A percentile compares a stretch with the other conserved stretches of the same genome.
phyloP scores from a whole-genome alignment of 805 yeast species.

The Lipomyces anomalus region DNA sequence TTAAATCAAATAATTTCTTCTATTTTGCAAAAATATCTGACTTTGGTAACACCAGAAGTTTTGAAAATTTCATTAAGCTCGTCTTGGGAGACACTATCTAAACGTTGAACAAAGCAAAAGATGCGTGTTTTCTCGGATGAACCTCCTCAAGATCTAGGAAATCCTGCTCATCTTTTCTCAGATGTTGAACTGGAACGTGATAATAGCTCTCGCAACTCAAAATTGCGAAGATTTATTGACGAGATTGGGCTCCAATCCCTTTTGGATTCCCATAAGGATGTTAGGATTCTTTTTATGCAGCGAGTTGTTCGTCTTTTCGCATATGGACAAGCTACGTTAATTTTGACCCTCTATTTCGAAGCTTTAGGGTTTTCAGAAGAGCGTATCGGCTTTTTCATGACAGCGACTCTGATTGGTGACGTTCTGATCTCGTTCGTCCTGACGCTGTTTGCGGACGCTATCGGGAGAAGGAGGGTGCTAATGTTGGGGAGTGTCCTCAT shows the following conservation, averaged over 20 bases:
- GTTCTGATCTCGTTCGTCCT: conserved; percentile 42
- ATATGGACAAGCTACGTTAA: conserved; percentile 33
- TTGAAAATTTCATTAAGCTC: too few species aligned
- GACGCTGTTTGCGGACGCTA: conserved; percentile 42
- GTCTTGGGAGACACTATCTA: too few species aligned
- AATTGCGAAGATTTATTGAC: neutral
- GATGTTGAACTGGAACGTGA: too few species aligned
- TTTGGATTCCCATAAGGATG: conserved; percentile 29
- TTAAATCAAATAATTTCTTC: too few species aligned
- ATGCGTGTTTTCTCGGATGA: too few species aligned
- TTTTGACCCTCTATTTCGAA: conserved; percentile 41
- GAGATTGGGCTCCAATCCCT: conserved; percentile 28
- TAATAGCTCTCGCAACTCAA: too few species aligned
- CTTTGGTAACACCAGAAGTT: too few species aligned
- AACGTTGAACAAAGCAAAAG: too few species aligned
- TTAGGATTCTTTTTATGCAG: conserved; percentile 30
- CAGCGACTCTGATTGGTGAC: conserved; percentile 47
- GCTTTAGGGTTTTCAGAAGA: conserved; percentile 40
- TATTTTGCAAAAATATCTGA: too few species aligned
- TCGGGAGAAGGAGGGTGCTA: conserved; percentile 43
- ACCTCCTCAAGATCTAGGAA: too few species aligned
- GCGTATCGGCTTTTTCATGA: conserved; percentile 45
- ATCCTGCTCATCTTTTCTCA: too few species aligned
- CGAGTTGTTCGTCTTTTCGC: conserved; percentile 33
- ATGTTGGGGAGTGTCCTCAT: conserved; percentile 38